These are phyloP conservation scores for Trypanosoma platydactyli DNA, from an alignment of 208 protist genomes.

Conservation along the genomic window DNA sequence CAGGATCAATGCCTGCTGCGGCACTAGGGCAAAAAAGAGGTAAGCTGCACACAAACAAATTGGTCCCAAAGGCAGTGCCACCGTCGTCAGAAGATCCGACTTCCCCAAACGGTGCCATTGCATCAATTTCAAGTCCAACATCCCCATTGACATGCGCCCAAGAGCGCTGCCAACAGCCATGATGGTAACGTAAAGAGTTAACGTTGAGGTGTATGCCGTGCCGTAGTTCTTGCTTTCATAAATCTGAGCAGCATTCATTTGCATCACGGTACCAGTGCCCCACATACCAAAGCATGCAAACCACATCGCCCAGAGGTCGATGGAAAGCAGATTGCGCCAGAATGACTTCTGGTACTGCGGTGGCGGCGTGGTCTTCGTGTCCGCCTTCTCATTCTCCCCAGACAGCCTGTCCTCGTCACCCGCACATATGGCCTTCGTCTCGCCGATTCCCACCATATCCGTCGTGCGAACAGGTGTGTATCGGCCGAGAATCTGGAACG, in stretches of 20 bases:
- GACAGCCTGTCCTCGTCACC: slow-evolving; percentile 16
- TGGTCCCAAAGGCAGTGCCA: slow-evolving; percentile 46
- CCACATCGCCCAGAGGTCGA: slow-evolving; percentile 76
- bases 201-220: slow-evolving; percentile 29
- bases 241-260: slow-evolving; percentile 75
- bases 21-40: slow-evolving; percentile 61
- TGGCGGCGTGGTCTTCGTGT: neutral
- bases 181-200: slow-evolving; percentile 62
- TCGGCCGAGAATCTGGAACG: slow-evolving; percentile 64
- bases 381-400: slow-evolving; percentile 9
- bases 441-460: slow-evolving; percentile 40
- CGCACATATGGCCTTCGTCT: slow-evolving; percentile 14
- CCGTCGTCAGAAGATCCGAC: slow-evolving; percentile 44
- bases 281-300: slow-evolving; percentile 67
- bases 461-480: slow-evolving; percentile 47
- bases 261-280: slow-evolving; percentile 71
- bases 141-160: slow-evolving; percentile 55
- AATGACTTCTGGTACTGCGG: slow-evolving; percentile 67
- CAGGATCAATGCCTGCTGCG: slow-evolving; percentile 45
- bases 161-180: slow-evolving; percentile 72
- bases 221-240: slow-evolving; percentile 65
- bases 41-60: slow-evolving; percentile 42
- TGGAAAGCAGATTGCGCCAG: slow-evolving; percentile 63
- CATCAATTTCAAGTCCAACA: slow-evolving; percentile 57
- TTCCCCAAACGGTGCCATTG: slow-evolving; percentile 27